Evolutionary conservation across 306 rosid species (phyloP).

Genomic region (Quercus alba): DNA sequence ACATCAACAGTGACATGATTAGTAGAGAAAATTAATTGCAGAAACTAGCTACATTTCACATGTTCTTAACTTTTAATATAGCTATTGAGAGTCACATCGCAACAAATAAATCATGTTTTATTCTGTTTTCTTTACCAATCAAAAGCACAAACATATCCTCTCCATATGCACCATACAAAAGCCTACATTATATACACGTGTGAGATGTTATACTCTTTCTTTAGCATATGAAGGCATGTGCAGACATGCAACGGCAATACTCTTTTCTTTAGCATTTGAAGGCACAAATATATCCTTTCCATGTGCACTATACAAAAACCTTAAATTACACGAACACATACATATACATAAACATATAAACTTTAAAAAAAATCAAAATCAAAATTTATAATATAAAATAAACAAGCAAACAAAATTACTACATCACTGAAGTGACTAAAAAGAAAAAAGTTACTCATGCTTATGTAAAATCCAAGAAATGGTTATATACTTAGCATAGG

Average conservation of each 20-base stretch:
- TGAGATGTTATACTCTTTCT: too few relatives aligned
- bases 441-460: neutral
- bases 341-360: neutral
- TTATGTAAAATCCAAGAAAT: neutral
- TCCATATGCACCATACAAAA: neutral
- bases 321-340: neutral
- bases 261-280: neutral
- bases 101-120: neutral
- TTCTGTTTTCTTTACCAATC: neutral
- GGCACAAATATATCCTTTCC: neutral
- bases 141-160: neutral
- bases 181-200: neutral
- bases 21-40: constrained; percentile 7
- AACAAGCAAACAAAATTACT: neutral
- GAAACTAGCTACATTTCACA: constrained; percentile 8
- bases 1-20: constrained; percentile 26
- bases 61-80: neutral
- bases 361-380: neutral
- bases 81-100: neutral
- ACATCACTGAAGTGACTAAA: neutral
- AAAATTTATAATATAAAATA: neutral
- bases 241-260: too few relatives aligned
- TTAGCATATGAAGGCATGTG: too few relatives aligned
- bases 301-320: neutral
- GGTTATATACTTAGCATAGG: neutral